phyloP scores from a whole-genome alignment of 2,329 filamentous ascomycete species.

The Alternaria brassicicola region DNA sequence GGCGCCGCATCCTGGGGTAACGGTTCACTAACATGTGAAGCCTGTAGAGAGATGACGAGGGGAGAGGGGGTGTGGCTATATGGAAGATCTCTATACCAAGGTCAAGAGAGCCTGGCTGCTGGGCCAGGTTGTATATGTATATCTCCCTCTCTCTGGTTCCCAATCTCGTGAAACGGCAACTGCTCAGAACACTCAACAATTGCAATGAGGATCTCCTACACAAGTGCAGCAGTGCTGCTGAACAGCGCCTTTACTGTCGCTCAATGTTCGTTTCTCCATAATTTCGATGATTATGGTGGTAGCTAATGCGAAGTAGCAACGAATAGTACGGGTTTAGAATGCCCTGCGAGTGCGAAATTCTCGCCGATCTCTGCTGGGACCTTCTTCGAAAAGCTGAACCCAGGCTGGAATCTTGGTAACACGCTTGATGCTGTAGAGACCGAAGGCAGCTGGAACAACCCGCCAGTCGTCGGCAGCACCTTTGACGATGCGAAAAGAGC shows the following conservation, averaged over 20 bases:
- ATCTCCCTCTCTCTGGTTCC: not conserved
- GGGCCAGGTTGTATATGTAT: constrained; percentile 4
- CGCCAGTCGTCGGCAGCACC: constrained; percentile 56
- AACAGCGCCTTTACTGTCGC: constrained; percentile 18
- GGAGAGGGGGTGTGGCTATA: constrained; percentile 1
- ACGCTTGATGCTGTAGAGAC: constrained; percentile 63
- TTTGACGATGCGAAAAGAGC: constrained; percentile 60
- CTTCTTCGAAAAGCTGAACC: constrained; percentile 57
- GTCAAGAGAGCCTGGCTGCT: not conserved
- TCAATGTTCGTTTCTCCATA: constrained; percentile 13
- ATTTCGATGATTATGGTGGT: not conserved
- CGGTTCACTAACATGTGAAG: constrained; percentile 8
- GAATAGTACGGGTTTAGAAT: constrained; percentile 37
- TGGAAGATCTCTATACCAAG: constrained; percentile 3
- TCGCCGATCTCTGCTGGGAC: constrained; percentile 54
- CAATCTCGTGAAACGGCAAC: not conserved
- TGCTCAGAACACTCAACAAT: not conserved
- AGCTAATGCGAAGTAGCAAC: not conserved
- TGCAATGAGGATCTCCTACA: constrained; percentile 6
- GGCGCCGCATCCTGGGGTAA: not conserved
- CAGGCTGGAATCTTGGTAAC: constrained; percentile 68
- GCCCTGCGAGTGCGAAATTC: constrained; percentile 51
- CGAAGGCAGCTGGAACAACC: constrained; percentile 66
- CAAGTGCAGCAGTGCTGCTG: constrained; percentile 19
- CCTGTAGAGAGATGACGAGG: not conserved